These are phyloP conservation scores for Anastatica hierochuntica DNA, from an alignment of 345 rosid genomes.

Conservation along the genomic window DNA sequence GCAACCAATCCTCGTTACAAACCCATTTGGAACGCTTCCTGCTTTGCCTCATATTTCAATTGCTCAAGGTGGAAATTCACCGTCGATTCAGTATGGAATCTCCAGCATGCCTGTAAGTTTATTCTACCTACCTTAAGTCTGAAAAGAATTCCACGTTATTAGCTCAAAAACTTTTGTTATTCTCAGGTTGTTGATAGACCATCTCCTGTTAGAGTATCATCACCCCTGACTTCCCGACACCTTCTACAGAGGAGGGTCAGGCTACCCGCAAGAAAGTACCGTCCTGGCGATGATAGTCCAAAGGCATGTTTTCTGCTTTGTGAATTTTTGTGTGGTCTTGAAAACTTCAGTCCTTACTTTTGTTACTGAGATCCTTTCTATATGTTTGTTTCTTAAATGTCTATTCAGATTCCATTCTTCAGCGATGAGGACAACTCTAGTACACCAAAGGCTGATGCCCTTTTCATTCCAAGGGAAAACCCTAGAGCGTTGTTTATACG, in stretches of 20 bases:
- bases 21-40: conserved; percentile 92
- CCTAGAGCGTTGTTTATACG: conserved; percentile 79
- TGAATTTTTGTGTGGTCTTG: conserved; percentile 1
- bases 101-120: conserved; percentile 73
- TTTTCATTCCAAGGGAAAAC: conserved; percentile 82
- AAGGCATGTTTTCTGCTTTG: conserved; percentile 38
- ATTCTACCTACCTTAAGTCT: not conserved
- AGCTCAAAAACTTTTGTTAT: not conserved
- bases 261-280: conserved; percentile 72
- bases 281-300: conserved; percentile 52
- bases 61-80: conserved; percentile 60
- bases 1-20: conserved; percentile 31
- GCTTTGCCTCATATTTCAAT: conserved; percentile 82
- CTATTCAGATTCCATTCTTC: conserved; percentile 81
- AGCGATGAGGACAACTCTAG: conserved; percentile 62
- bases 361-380: conserved; percentile 1
- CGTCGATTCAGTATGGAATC: conserved; percentile 84
- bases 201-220: conserved; percentile 63
- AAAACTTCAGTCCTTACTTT: not conserved
- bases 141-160: no score
- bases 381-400: no score
- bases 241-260: conserved; percentile 60
- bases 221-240: conserved; percentile 73
- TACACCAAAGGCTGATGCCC: conserved; percentile 85
- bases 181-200: conserved; percentile 76